phyloP scores from a whole-genome alignment of 306 rosid species.

The Quercus glauca region DNA sequence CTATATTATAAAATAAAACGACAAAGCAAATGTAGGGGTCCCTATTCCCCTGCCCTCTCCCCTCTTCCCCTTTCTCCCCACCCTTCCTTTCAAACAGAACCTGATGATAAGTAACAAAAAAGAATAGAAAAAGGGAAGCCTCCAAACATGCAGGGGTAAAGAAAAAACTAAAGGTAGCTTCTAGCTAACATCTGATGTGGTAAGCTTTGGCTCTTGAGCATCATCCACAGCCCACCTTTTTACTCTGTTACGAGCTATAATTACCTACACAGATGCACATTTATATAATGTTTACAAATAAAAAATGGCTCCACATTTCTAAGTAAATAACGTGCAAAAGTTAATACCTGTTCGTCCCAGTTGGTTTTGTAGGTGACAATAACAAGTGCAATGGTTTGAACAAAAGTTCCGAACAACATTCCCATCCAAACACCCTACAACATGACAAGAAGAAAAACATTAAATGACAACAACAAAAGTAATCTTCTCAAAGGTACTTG shows the following conservation, averaged over 20 bases:
- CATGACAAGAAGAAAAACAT: background rate
- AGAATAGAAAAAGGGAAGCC: too few species aligned
- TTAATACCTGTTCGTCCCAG: conserved; percentile 62
- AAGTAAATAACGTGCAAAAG: background rate
- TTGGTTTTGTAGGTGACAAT: conserved; percentile 46
- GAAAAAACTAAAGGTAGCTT: too few species aligned
- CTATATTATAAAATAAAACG: too few species aligned
- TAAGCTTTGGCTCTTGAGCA: background rate
- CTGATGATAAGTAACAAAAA: too few species aligned
- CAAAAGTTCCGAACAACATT: conserved; percentile 55
- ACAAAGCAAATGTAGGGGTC: too few species aligned
- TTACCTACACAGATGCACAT: conserved; percentile 9
- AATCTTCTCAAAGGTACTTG: background rate
- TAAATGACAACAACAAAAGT: too few species aligned
- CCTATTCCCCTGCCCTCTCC: too few species aligned
- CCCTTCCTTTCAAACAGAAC: accelerated
- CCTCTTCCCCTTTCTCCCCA: too few species aligned
- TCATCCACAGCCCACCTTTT: conserved; percentile 33
- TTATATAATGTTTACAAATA: background rate
- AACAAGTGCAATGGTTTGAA: conserved; percentile 45
- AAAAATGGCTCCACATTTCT: too few species aligned
- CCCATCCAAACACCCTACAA: conserved; percentile 65
- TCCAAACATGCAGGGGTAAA: too few species aligned
- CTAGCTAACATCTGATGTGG: too few species aligned
- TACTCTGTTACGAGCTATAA: conserved; percentile 30